Evolutionary conservation across 345 rosid genomes (phyloP).

Genomic region (Fremontodendron californicum): DNA sequence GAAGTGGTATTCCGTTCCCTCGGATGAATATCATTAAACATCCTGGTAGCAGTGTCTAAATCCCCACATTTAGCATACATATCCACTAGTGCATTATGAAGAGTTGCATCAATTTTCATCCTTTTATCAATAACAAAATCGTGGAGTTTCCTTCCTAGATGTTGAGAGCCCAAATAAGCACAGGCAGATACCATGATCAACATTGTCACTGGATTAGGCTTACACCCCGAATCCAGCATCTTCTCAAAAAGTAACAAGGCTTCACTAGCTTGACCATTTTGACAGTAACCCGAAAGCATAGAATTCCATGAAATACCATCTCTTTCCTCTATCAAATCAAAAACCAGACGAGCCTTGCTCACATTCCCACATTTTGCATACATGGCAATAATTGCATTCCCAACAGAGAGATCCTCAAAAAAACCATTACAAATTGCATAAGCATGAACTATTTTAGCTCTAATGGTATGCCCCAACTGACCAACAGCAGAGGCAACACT

Average conservation of each 20-base stretch:
- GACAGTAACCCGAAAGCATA: conserved; percentile 51
- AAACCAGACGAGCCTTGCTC: conserved; percentile 38
- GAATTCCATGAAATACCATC: conserved; percentile 56
- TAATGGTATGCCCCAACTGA: conserved; percentile 36
- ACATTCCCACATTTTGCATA: conserved; percentile 42
- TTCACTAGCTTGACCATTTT: conserved; percentile 50
- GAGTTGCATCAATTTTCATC: conserved; percentile 29
- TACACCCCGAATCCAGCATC: conserved; percentile 32
- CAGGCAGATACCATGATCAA: conserved; percentile 53
- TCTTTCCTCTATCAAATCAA: conserved; percentile 39
- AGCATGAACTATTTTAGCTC: conserved; percentile 29
- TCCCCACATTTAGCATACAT: conserved; percentile 66
- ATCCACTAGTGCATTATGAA: conserved; percentile 45
- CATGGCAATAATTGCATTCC: conserved; percentile 48
- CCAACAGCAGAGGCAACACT: conserved; percentile 53
- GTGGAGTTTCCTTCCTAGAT: conserved; percentile 41
- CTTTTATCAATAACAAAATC: conserved; percentile 26
- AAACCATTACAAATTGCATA: conserved; percentile 33
- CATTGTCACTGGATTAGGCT: conserved; percentile 40
- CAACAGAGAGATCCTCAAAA: conserved; percentile 32
- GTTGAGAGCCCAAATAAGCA: conserved; percentile 45
- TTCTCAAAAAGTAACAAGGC: conserved; percentile 46
- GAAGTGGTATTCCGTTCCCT: conserved; percentile 28
- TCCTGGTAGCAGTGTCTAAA: conserved; percentile 34
- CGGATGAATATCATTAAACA: conserved; percentile 36